Conservation (phyloP, 495 filamentous ascomycete genomes). For the Penicillium desertorum region DNA sequence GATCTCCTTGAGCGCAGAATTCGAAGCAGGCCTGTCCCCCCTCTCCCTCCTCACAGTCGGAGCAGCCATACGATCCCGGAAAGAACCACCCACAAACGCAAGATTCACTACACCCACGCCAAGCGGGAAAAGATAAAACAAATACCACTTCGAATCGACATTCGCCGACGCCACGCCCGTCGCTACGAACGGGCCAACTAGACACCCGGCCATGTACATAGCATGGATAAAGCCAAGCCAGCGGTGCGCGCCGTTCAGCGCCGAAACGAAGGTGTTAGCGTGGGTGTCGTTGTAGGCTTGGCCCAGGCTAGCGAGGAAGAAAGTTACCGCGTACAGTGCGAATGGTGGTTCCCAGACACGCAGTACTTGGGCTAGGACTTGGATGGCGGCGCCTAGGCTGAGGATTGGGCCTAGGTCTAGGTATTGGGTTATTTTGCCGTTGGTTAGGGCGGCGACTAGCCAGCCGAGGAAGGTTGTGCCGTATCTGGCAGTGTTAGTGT, state of each 20-base stretch:
- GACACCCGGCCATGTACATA: slow-evolving; percentile 39
- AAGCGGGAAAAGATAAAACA: slow-evolving; percentile 32
- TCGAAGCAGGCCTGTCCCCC: neutral
- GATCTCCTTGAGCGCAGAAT: slow-evolving; percentile 24
- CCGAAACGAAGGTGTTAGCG: slow-evolving; percentile 34
- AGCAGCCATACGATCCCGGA: slow-evolving; percentile 23
- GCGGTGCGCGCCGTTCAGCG: slow-evolving; percentile 29
- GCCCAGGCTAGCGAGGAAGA: slow-evolving; percentile 34
- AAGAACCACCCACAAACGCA: slow-evolving; percentile 19
- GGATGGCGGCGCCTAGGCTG: slow-evolving; percentile 24
- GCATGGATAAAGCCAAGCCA: slow-evolving; percentile 40
- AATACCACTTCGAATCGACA: slow-evolving; percentile 21
- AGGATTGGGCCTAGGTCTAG: slow-evolving; percentile 32
- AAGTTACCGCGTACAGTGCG: slow-evolving; percentile 29
- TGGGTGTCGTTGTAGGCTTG: slow-evolving; percentile 40
- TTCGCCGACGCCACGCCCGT: slow-evolving; percentile 32
- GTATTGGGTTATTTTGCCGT: slow-evolving; percentile 28
- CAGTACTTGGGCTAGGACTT: slow-evolving; percentile 31
- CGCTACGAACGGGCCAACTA: slow-evolving; percentile 32
- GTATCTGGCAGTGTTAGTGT: slow-evolving; percentile 19
- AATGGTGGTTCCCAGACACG: slow-evolving; percentile 34
- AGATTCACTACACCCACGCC: slow-evolving; percentile 29
- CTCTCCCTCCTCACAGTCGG: neutral
- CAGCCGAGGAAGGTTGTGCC: slow-evolving; percentile 34
- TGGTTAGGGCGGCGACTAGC: slow-evolving; percentile 34